phyloP scores from a whole-genome alignment of 2,329 filamentous ascomycete genomes.

The Zelopaecilomyces penicillatus region DNA sequence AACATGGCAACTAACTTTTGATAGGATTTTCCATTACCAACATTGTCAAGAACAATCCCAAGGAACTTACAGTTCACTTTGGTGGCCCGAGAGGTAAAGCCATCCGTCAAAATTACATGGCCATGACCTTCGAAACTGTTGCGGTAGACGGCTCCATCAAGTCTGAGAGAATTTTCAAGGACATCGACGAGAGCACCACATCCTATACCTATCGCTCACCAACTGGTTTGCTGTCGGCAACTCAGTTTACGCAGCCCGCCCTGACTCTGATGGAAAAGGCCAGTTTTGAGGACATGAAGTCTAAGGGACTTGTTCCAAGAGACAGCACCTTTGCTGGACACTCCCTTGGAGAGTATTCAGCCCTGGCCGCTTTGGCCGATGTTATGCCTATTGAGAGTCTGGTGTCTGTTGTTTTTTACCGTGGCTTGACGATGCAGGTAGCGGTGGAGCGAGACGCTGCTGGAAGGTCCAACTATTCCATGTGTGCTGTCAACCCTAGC shows the following conservation, averaged over 20 bases:
- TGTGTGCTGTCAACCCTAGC: constrained; percentile 98
- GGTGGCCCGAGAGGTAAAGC: constrained; percentile 94
- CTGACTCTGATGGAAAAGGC: constrained; percentile 99
- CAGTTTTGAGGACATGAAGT: constrained; percentile 97
- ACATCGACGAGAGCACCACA: constrained; percentile 82
- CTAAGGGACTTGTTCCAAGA: constrained; percentile 89
- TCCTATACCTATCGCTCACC: constrained; percentile 97
- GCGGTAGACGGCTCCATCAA: constrained; percentile 86
- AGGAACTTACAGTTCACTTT: constrained; percentile 97
- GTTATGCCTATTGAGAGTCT: constrained; percentile 99
- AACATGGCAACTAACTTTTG: neutral
- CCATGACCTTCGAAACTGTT: constrained; percentile 99
- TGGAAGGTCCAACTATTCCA: constrained; percentile 95
- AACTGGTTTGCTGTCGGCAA: constrained; percentile 88
- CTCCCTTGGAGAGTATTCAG: constrained; percentile 96
- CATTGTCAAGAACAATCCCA: constrained; percentile 99
- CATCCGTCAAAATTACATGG: constrained; percentile 98
- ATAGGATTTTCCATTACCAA: constrained; percentile 90
- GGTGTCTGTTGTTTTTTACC: constrained; percentile 98
- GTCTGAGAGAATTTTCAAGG: constrained; percentile 99
- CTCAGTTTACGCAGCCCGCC: constrained; percentile 96
- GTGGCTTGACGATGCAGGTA: constrained; percentile 97
- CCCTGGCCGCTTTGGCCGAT: constrained; percentile 88
- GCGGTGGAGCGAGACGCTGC: constrained; percentile 91
- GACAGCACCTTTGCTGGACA: constrained; percentile 98